Evolutionary conservation across 345 rosid genomes (phyloP).

Genomic region (Litchi chinensis): DNA sequence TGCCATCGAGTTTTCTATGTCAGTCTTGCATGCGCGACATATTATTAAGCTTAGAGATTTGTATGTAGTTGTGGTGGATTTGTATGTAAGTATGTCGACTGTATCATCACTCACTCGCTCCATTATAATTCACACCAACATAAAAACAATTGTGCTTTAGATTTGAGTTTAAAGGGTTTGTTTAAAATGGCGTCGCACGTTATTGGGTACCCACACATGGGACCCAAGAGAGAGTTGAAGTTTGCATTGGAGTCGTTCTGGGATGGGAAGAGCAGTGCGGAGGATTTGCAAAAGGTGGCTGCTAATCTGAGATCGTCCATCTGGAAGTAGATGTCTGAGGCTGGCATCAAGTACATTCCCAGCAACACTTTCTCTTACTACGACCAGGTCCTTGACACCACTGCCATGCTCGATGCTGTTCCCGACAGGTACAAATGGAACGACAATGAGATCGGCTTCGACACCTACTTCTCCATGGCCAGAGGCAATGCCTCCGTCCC

Average conservation of each 20-base stretch:
- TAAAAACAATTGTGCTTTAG: too few relatives aligned
- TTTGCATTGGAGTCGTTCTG: constrained; percentile 98
- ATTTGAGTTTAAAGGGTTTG: too few relatives aligned
- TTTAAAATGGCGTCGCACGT: constrained; percentile 83
- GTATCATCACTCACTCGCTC: too few relatives aligned
- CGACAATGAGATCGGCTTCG: constrained; percentile 88
- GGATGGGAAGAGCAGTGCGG: constrained; percentile 94
- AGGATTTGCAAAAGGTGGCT: constrained; percentile 82
- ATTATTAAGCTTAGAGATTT: too few relatives aligned
- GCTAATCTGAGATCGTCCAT: constrained; percentile 86
- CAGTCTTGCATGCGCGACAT: too few relatives aligned
- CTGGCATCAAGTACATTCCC: constrained; percentile 90
- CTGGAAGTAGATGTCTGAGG: constrained; percentile 89
- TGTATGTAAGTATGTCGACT: too few relatives aligned
- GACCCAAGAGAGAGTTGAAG: constrained; percentile 98
- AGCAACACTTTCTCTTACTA: constrained; percentile 96
- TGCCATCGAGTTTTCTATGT: too few relatives aligned
- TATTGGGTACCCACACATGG: constrained; percentile 99
- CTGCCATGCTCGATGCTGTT: constrained; percentile 96
- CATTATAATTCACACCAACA: too few relatives aligned
- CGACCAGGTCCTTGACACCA: constrained; percentile 89
- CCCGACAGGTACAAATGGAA: constrained; percentile 82
- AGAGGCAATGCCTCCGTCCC: constrained; percentile 97
- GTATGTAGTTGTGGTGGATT: too few relatives aligned
- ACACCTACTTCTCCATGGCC: constrained; percentile 92